Base-by-base conservation (phyloP, 2,329 filamentous ascomycete species). In the Fusarium longipes region DNA sequence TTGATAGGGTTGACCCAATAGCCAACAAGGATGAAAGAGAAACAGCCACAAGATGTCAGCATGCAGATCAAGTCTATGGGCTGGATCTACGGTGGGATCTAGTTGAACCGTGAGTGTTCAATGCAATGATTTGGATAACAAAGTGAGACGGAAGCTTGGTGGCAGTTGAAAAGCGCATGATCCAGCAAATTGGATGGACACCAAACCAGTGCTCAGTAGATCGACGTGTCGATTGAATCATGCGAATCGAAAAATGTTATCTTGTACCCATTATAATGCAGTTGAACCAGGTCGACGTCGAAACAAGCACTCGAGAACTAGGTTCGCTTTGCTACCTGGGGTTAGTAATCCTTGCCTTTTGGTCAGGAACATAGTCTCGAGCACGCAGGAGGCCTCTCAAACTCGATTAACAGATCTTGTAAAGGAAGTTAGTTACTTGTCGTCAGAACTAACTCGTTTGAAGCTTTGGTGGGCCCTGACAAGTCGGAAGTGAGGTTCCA, bases 331-430 rank as follows among this genome's bases (percentile, higher is more conserved):
- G 27, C 27, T 27, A 27, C 27, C 27, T 27, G 11, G 38, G 38
- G 38, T 40, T 40, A 17, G 38, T 40, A 43, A 36, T 25, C 58
- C 52, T 43, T 51, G 48, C 20, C 27, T 35, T 38, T 48, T 33
- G 39, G 50, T 29, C 18, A 22, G 33, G 52, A 20, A 30, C 44
- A 39, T 33, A 42, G 42, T 32, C 47, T 38, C 32, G 53, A 45
- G n/a, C 24, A 57, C n/a, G 35, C 57, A 58, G 65, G 65, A 68
- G 65, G 65, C 65, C 65, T 68, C 65, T 53, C 18, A 15, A 36
- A 14, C 30, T 36, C 22, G 25, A 39, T 29, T 36, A 42, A 30
- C 22, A 38, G 29, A 38, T 35, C 40, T 52, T 24, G 52, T 12
- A 38, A 18, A 55, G 52, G 22, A 63, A 35, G 38, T 51, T 42